Base-by-base conservation (phyloP, 495 filamentous ascomycete species). In the Collariella sp. region DNA sequence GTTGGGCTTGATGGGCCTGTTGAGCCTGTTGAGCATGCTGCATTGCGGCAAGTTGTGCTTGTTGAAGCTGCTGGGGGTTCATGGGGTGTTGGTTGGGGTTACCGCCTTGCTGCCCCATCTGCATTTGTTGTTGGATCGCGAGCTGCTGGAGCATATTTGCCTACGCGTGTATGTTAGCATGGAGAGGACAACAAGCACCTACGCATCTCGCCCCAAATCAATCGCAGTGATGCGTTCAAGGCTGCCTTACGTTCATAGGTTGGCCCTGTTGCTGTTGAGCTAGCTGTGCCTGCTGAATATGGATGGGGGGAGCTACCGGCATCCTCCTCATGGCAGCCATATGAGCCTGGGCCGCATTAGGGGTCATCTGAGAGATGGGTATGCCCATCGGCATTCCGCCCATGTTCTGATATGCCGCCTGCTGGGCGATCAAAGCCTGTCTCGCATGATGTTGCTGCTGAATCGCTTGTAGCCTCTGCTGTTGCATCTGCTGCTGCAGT, bases 371-470 rank as follows among this genome's bases (percentile, higher is more conserved):
- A 20, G 78, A 73, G 72, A 85, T 79, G 22, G 79, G 80, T 23
- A 82, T 79, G 15, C 79, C 81, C 62, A 86, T 82, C 19, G 79
- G 79, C 59, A 84, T 69, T 26, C 70, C 70, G 33, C 74, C 76
- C 57, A 67, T 46, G 42, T 55, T 57, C n/a, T 54, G 57, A 57
- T 72, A 67, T 46, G 66, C 66, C 7, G 58, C 68, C 18, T 79
- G 79, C 54, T 77, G 78, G 3, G 74, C 71, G 65, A 69, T 74
- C 66, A 64, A 67, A 55, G 46, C 73, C 44, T 79, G 70, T 47
- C 79, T 66, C 42, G 62, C 67, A 45, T 73, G 66, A 33, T 76
- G 68, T 40, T 71, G 70, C 36, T 76, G 74, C 41, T 76, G 74
- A 19, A 76, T 61, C 29, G 70, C 57, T 23, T 60, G 60, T 0